A percentile compares a stretch with the other conserved stretches of the same genome.
Evolutionary conservation across 1,284 basidiomycete genomes (phyloP).

Genomic region (Moniliophthora roreri): DNA sequence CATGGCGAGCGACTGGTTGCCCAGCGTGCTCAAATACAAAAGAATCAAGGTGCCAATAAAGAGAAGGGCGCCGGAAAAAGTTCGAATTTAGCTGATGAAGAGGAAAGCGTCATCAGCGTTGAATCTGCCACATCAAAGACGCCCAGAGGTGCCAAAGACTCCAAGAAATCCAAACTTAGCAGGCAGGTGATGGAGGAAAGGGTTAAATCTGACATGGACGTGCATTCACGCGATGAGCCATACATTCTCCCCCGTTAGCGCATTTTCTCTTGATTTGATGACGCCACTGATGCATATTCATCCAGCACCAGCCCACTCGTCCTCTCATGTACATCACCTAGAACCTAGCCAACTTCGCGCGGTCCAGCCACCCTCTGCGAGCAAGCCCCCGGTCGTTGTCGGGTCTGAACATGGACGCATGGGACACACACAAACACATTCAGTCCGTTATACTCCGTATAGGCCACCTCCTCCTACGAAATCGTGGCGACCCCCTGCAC

Average conservation of each 20-base stretch:
- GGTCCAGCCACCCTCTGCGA: no score
- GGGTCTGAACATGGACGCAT: no score
- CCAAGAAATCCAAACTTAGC: conserved; percentile 7
- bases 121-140: conserved; percentile 4
- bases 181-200: conserved; percentile 1
- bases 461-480: not conserved
- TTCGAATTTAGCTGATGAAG: conserved; percentile 17
- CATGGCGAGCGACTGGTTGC: conserved; percentile 35
- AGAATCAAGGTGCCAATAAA: conserved; percentile 36
- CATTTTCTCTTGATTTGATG: no score
- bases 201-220: not conserved
- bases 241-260: no score
- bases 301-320: no score
- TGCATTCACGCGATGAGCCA: not conserved
- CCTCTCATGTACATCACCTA: no score
- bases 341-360: no score
- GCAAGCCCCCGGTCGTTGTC: not conserved
- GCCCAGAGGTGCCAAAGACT: not conserved
- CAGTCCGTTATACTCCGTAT: conserved; percentile 13
- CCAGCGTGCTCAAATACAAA: conserved; percentile 37
- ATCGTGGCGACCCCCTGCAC: not conserved
- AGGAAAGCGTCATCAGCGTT: conserved; percentile 15
- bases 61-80: conserved; percentile 27
- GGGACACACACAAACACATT: not conserved
- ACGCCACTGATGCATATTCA: no score